Conservation (phyloP, 2,329 filamentous ascomycete species). For the Colletotrichum brevisporum region DNA sequence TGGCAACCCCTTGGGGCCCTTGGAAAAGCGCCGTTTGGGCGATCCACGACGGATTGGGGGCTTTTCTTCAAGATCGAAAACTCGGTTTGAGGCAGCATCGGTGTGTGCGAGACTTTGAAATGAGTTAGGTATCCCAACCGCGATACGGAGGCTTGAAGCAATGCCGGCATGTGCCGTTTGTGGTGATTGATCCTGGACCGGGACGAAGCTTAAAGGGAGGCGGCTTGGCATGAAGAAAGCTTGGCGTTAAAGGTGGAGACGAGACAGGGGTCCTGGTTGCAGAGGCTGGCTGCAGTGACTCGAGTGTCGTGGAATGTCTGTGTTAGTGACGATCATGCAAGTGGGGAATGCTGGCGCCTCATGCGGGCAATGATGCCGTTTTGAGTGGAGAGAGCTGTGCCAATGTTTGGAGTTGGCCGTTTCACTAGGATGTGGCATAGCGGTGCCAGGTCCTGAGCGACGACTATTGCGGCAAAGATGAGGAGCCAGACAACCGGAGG, state of each 20-base stretch:
- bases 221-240: slow-evolving; percentile 30
- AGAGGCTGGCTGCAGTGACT: slow-evolving; percentile 18
- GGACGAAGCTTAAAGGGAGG: slow-evolving; percentile 21
- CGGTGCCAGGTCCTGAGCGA: slow-evolving; percentile 18
- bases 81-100: slow-evolving; percentile 16
- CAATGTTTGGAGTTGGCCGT: slow-evolving; percentile 30
- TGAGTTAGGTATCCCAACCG: not conserved
- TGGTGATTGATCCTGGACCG: slow-evolving; percentile 10
- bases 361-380: slow-evolving; percentile 31
- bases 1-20: slow-evolving; percentile 7
- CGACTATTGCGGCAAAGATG: slow-evolving; percentile 10
- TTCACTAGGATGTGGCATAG: slow-evolving; percentile 35
- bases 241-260: slow-evolving; percentile 26
- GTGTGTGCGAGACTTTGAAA: not conserved
- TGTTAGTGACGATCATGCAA: slow-evolving; percentile 39
- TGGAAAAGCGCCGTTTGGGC: not conserved
- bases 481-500: slow-evolving; percentile 14
- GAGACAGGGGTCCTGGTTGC: not conserved
- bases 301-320: slow-evolving; percentile 21
- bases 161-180: slow-evolving; percentile 11
- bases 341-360: slow-evolving; percentile 34
- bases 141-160: not conserved
- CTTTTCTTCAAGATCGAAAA: slow-evolving; percentile 17
- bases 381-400: slow-evolving; percentile 35
- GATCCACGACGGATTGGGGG: slow-evolving; percentile 12